Base-by-base conservation (phyloP, 805 yeast species). In the Candida sakaeoensis region DNA sequence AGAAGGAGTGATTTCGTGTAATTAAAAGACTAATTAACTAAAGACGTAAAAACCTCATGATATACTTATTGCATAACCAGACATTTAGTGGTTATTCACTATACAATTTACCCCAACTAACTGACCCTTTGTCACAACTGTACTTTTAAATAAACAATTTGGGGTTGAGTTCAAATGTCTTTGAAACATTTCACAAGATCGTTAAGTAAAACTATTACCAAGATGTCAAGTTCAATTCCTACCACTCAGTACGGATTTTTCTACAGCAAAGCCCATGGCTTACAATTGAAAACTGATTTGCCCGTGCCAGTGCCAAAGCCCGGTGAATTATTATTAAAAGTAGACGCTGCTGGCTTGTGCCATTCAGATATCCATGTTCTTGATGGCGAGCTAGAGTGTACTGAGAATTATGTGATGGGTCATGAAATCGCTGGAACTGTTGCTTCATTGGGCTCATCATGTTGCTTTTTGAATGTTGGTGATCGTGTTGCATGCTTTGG, bases 311-410 rank as follows among this genome's bases (percentile, higher is more conserved):
- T 30, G 21, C 35, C 42, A 8, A 16, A 14, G 12, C 33, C 42
- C 4, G 46, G 46, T n/a, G 40, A 42, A 36, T 4, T 68, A 2
- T 53, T 68, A n/a, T 46, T 68, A 24, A 63, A 65, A 42, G 49
- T 68, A 9, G 68, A 67, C 41, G 70, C 68, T 0, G 70, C 65
- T 3, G 72, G 72, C 5, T 53, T 72, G 39, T 72, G 77, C 43
- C 64, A 59, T 40, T 65, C 72, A 14, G 77, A 72, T 46, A 53
- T 65, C 21, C 72, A 68, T 42, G 55, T 68, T 16, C 19, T 42
- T 17, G 35, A 39, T 19, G 42, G 38, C 22, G 46, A 39, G 7
- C 54, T 68, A 26, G 37, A 36, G 10, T 15, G 46, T 42, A 33
- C 51, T 43, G 44, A 56, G 10, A 46, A 49, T 31, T 63, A 66